phyloP scores from a whole-genome alignment of 805 yeast genomes.

The Huiozyma sinensis region DNA sequence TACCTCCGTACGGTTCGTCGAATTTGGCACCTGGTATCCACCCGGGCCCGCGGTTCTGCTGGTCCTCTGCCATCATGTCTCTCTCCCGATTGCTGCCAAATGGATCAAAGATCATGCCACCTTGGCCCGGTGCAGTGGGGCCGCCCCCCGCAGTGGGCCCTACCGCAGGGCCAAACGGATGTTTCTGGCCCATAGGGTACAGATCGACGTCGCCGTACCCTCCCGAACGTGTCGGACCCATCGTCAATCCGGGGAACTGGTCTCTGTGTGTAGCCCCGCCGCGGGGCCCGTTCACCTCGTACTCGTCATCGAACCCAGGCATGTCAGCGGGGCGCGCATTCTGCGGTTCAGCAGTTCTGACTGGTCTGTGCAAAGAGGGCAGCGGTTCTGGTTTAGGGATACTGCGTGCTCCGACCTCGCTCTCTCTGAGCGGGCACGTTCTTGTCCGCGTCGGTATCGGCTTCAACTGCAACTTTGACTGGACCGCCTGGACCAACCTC shows the following conservation, averaged over 20 bases:
- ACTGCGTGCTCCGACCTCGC: not conserved
- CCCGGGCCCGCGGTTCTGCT: constrained; percentile 16
- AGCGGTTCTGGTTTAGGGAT: not conserved
- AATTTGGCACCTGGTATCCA: constrained; percentile 27
- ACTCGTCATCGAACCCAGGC: constrained; percentile 28
- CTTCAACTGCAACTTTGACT: not conserved
- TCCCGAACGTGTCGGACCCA: not conserved
- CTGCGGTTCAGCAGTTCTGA: not conserved
- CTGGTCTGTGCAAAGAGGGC: not conserved
- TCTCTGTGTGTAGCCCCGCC: constrained; percentile 4
- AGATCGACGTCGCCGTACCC: constrained; percentile 27
- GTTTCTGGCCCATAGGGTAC: constrained; percentile 25
- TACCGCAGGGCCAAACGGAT: constrained; percentile 8
- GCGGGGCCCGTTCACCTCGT: constrained; percentile 11
- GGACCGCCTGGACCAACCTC: not conserved
- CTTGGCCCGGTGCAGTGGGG: not conserved
- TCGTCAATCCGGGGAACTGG: not conserved
- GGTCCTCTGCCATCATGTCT: constrained; percentile 4
- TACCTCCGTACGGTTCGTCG: constrained; percentile 23
- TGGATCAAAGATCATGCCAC: constrained; percentile 29
- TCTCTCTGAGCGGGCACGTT: not conserved
- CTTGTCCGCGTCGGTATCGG: not conserved
- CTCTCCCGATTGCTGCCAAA: constrained; percentile 9
- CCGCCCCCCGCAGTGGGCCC: not conserved
- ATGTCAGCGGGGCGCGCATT: constrained; percentile 17